Base-by-base conservation (phyloP, 345 rosid genomes). In the Aurinia saxatilis region DNA sequence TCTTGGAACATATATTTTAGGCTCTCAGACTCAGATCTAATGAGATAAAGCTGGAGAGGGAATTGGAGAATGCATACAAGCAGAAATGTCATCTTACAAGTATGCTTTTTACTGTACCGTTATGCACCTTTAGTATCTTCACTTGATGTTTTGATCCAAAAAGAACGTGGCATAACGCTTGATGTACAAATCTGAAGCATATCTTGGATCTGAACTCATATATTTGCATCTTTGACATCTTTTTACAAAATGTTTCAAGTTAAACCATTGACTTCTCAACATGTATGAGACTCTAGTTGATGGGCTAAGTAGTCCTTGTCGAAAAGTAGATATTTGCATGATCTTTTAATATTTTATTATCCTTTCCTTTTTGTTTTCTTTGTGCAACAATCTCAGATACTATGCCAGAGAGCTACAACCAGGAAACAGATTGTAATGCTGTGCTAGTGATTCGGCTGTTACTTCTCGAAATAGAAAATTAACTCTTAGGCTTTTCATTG, bases 1-100 rank as follows among this genome's bases (percentile, higher is more conserved):
- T 67, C 51, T 47, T 45, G 52, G 51, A 10, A 67, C 31, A 67
- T 47, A n/a, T n/a, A n/a, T 61, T 55, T 73, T 62, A 90, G 99
- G 95, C 98, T 65, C 96, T 90, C 68, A 83, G 91, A 77, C 80
- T 95, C 52, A 79, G 99, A 72, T 95, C 98, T 31, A 90, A 69
- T 65, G 98, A 95, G 80, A 82, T 95, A 49, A 95, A 86, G 84
- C 80, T 95, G 80, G 98, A 86, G 81, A 86, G 95, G 78, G 84
- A 83, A 67, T 73, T 95, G 77, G 96, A 86, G 77, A 82, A 79
- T 49, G 80, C 88, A 45, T n/a, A n/a, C 87, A 83, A 56, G 77
- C 81, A 46, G 96, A 95, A 70, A 71, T 90, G 57, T 72, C 82
- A 65, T 74, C 84, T 10, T 80, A 63, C 84, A 90, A 75, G 99